Base-by-base conservation (phyloP, 2,329 filamentous ascomycete species). In the Xylaria arbuscula region DNA sequence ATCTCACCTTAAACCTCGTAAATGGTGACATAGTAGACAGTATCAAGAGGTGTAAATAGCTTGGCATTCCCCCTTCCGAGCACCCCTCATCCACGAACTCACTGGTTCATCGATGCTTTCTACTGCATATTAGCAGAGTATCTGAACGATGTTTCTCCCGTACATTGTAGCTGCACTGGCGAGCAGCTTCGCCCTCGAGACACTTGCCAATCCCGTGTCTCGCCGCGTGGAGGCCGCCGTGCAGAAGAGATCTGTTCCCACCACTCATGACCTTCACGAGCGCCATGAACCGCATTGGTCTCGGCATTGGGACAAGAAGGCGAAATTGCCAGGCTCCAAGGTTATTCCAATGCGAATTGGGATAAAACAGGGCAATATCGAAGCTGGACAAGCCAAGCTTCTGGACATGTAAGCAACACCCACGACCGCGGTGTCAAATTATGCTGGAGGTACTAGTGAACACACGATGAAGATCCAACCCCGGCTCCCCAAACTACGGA, bases 251-350 rank as follows among this genome's bases (percentile, higher is more conserved):
- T n/a, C 15, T n/a, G 17, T 45, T 45, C 42, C 42, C 42, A 45
- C 42, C 42, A 45, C 42, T 45, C 42, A 45, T 45, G 42, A 45
- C 42, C 42, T 45, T 45, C 42, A 45, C 42, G 42, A 45, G 42
- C 42, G 17, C 42, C 42, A 45, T 45, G 42, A 45, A 45, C 42
- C 42, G 42, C 42, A 45, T 45, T 45, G 42, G 42, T 45, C 42
- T 45, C 42, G 42, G 42, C 42, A 45, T 45, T 45, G 42, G 42
- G 42, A 19, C 42, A 45, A 45, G 42, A 45, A 45, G 42, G 42
- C 42, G 42, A 45, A 19, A 45, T 45, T 45, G 42, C 42, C 42
- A 19, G 42, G 42, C 42, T 45, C 42, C 42, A 45, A 45, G 17
- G 17, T 45, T 45, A 8, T 45, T 45, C 42, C 42, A 45, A 45